phyloP scores from a whole-genome alignment of 257 asterid genomes.

The Gentiana straminea region DNA sequence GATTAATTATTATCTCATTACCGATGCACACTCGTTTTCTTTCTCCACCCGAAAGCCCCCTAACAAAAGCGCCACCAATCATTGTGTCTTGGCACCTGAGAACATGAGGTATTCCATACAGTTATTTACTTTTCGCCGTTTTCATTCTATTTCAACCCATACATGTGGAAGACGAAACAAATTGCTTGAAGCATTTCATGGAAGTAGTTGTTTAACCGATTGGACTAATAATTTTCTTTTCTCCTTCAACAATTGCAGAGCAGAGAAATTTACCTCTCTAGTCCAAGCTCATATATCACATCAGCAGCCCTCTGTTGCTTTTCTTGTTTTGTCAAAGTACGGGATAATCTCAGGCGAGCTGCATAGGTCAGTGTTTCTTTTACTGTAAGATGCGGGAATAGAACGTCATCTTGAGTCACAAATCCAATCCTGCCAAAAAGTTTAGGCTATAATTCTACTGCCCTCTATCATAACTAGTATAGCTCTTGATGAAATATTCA shows the following conservation, averaged over 20 bases:
- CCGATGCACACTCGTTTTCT: conserved; percentile 91
- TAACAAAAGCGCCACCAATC: conserved; percentile 93
- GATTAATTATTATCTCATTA: conserved; percentile 84
- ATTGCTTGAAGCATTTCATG: neutral
- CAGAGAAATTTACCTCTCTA: conserved; percentile 50
- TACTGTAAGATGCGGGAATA: conserved; percentile 93
- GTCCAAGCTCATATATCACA: conserved; percentile 74
- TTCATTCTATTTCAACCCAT: no score
- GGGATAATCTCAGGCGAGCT: conserved; percentile 77
- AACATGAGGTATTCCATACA: neutral
- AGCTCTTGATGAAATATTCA: neutral
- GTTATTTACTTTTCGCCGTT: neutral
- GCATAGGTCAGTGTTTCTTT: conserved; percentile 69
- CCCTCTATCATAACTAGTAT: neutral
- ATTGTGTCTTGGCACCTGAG: conserved; percentile 90
- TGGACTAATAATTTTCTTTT: neutral
- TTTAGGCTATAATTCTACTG: conserved; percentile 7
- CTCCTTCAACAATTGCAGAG: no score
- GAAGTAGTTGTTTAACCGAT: neutral
- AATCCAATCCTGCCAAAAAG: conserved; percentile 79
- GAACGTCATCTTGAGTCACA: conserved; percentile 94
- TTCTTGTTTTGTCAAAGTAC: conserved; percentile 53
- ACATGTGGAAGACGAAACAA: no score
- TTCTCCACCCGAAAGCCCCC: conserved; percentile 99
- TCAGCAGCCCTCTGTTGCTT: conserved; percentile 65